phyloP scores from a whole-genome alignment of 148 eudicot species.

The Vaccinium myrtillus region DNA sequence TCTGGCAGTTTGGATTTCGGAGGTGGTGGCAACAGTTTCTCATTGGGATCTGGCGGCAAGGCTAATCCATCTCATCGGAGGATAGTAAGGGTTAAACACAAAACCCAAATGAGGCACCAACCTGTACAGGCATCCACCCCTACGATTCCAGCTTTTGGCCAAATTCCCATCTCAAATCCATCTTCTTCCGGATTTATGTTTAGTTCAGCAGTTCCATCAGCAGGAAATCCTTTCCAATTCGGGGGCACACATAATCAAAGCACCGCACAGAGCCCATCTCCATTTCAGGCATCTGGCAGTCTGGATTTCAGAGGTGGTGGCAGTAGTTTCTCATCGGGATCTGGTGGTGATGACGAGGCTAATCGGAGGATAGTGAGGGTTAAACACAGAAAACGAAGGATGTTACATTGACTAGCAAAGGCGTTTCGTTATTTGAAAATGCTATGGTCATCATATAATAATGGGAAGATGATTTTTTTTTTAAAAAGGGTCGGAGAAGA shows the following conservation, averaged over 20 bases:
- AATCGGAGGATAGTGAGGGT: constrained; percentile 42
- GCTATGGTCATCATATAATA: background rate
- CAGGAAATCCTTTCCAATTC: constrained; percentile 60
- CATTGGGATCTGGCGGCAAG: constrained; percentile 58
- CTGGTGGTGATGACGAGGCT: constrained; percentile 43
- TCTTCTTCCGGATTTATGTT: constrained; percentile 41
- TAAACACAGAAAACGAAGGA: constrained; percentile 37
- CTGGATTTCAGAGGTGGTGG: constrained; percentile 54
- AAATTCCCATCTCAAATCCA: constrained; percentile 36
- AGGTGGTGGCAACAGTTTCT: constrained; percentile 63
- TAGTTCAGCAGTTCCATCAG: constrained; percentile 36
- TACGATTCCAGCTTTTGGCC: constrained; percentile 49
- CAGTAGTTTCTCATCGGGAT: constrained; percentile 66
- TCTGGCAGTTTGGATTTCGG: constrained; percentile 57
- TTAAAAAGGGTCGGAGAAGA: background rate
- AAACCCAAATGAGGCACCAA: constrained; percentile 47
- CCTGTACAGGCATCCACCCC: constrained; percentile 50
- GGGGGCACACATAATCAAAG: constrained; percentile 60
- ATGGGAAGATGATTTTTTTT: background rate
- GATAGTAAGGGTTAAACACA: constrained; percentile 36
- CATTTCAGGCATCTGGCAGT: constrained; percentile 62
- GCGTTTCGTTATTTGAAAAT: background rate
- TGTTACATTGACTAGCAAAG: constrained; percentile 18
- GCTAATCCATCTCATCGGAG: constrained; percentile 30
- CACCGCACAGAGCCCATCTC: constrained; percentile 36